Base-by-base conservation (phyloP, 83 land plant genomes). In the Picea mariana region DNA sequence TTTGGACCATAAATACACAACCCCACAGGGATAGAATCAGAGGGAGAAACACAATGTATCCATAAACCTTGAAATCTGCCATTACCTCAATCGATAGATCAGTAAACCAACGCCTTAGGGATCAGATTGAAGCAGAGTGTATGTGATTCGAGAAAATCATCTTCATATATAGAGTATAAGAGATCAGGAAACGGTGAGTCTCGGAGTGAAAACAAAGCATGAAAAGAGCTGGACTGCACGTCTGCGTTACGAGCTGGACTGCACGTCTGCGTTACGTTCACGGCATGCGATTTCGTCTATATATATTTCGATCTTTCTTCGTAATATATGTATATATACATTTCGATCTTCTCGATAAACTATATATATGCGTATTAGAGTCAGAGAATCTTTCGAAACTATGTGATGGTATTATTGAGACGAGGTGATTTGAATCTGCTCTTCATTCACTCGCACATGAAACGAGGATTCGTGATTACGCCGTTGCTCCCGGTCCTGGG, bases 1-100 rank as follows among this genome's bases (percentile, higher is more conserved):
- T 49, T 40, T 73, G 66, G 31, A 68, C 20, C 27, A 82, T 13
- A 13, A 23, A 82, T 31, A 59, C 79, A 59, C 40, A 8, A 82
- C 68, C 60, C 26, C 68, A 23, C 12, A 66, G 26, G 12, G 11
- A 26, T n/a, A 66, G 3, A 9, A 66, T 66, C 31, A 66, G 26
- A 66, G 68, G 12, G 68, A 66, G 12, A 66, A 26, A n/a, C 12
- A 9, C 11, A 23, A 23, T 21, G 2, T 8, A 66, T 66, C 68
- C 26, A 23, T 7, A 24, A 23, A 9, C 0, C 68, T 66, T 66
- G 12, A n/a, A 66, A 26, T n/a, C 68, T 23, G 9, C 68, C 68
- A 66, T 66, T 66, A 11, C 68, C 21, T 24, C 13, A 66, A 24
- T 1, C 13, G 7, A 61, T 61, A 63, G 66, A 18, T 1, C 21